Percentiles rank a stretch among this genome's conserved stretches.
Conservation (phyloP, 2,329 filamentous ascomycete species). For the Alternaria sp. region DNA sequence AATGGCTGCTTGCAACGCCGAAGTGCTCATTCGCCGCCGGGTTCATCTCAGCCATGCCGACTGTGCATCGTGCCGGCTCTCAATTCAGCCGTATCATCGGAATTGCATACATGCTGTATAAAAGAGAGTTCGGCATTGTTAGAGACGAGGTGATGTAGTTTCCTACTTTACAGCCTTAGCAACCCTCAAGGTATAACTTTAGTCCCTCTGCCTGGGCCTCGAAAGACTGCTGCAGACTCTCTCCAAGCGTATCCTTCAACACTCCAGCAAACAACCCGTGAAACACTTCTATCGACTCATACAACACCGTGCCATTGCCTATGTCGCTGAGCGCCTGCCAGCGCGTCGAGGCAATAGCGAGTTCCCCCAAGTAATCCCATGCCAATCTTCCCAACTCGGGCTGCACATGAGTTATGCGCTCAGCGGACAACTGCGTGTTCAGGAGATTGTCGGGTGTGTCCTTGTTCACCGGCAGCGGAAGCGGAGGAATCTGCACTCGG, state of each 20-base stretch:
- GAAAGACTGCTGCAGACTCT: slow-evolving; percentile 31
- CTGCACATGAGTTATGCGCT: slow-evolving; percentile 40
- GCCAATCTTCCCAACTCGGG: slow-evolving; percentile 30
- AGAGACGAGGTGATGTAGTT: not conserved
- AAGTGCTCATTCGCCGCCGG: not conserved
- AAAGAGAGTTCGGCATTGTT: not conserved
- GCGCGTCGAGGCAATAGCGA: slow-evolving; percentile 23
- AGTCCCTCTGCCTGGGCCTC: slow-evolving; percentile 36
- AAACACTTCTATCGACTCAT: slow-evolving; percentile 42
- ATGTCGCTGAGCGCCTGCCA: slow-evolving; percentile 39
- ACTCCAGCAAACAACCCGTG: slow-evolving; percentile 21
- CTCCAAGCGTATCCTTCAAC: slow-evolving; percentile 19
- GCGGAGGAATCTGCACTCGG: slow-evolving; percentile 38
- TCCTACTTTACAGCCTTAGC: not conserved
- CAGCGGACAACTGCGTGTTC: slow-evolving; percentile 31
- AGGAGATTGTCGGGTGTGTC: slow-evolving; percentile 33
- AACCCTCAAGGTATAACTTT: slow-evolving; percentile 25
- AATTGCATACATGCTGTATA: not conserved
- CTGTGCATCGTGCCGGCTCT: not conserved
- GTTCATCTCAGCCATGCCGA: not conserved
- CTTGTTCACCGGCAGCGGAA: slow-evolving; percentile 35
- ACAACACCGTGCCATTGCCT: slow-evolving; percentile 32
- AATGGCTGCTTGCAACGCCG: not conserved
- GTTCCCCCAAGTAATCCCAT: slow-evolving; percentile 27
- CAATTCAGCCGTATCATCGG: not conserved